Base-by-base conservation (phyloP, 78 protist genomes). In the Fonticula alba region DNA sequence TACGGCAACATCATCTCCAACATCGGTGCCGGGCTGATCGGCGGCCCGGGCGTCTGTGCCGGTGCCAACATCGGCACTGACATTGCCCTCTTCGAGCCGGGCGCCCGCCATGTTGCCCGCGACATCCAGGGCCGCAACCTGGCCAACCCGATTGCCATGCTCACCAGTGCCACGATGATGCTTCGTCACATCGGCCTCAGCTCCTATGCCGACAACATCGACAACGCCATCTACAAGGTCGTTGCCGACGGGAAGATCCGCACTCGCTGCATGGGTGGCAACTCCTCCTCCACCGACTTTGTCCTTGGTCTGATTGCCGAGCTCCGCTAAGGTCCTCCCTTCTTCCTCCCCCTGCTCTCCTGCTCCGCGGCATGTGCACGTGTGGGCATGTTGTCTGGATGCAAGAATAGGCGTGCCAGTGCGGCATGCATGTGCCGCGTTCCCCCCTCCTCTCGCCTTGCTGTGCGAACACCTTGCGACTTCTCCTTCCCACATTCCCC, bases 1-100 rank as follows among this genome's bases (percentile, higher is more conserved):
- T 86, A 80, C 69, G 92, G 92, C 38, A 84, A 82, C 68, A 76
- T 86, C 52, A 43, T 83, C 26, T 63, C 87, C 55, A 84, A 86
- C 69, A 58, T 83, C n/a, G 82, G 78, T 47, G 92, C 88, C 3
- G 86, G 84, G 20, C 64, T 86, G 17, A 63, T 83, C 32, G 92
- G 92, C 63, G 92, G 92, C 32, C 76, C 84, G 37, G 92, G 92
- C 50, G 32, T 86, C 37, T 72, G 78, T 2, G 73, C 88, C 29
- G 85, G 85, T 59, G 77, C 79, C 47, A 83, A 83, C 73, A 66
- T 73, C 41, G 92, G 92, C 62, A 41, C 50, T 41, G 69, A 72
- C 32, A 41, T 58, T 55, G 78, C 77, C 76, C 50, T 86, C 68
- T 86, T 83, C 41, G 88, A 83, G 72, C 74, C 81, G 14, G 64